Evolutionary conservation across 2,329 filamentous ascomycete genomes (phyloP), one percentile per base, ranked within the genome.

Genomic region (Scedosporium dehoogii): DNA sequence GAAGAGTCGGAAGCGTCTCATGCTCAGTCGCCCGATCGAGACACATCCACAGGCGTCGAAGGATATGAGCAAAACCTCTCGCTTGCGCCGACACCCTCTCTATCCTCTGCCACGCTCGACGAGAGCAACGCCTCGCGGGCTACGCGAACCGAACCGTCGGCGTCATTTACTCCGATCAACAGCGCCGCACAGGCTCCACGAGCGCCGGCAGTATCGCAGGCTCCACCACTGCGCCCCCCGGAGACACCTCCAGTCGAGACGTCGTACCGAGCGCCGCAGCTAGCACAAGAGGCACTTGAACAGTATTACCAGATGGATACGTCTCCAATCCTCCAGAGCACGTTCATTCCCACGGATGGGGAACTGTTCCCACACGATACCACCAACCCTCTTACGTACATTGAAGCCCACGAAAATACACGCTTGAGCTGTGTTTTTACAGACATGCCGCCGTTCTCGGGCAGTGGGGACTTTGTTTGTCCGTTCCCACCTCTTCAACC

Each of bases 361-460:
- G 59, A 14, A 10, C 59, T 29, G 25, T 60, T 38, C 23, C 16
- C 21, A 14, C 42, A 29, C 21, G 59, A 55, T 55, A 16, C 51
- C 12, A 14, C 51, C 51, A 55, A 60, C 25, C 44, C 44, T 12
- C 23, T 53, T 25, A 18, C 59, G 2, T 60, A 60, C 21, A 29
- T 60, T 16, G 23, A 60, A 21, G 44, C 42, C 12, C 59, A 60
- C 44, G 41, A 61, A 29, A 61, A 56, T 48, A 51, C 62, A 27
- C 64, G 69, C 16, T 67, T 70, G 3, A 65, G 64, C 23, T 59
- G 60, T 38, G 63, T 69, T 9, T 58, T 70, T 46, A 69, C 67
- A 58, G 68, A 70, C 59, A 27, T 70, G 42, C 65, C 66, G 57
- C 67, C 67, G 23, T 70, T 70, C 56, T 66, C 69, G 1, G 67